Conservation (phyloP, 2,329 filamentous ascomycete genomes). For the Pleurostoma richardsiae region DNA sequence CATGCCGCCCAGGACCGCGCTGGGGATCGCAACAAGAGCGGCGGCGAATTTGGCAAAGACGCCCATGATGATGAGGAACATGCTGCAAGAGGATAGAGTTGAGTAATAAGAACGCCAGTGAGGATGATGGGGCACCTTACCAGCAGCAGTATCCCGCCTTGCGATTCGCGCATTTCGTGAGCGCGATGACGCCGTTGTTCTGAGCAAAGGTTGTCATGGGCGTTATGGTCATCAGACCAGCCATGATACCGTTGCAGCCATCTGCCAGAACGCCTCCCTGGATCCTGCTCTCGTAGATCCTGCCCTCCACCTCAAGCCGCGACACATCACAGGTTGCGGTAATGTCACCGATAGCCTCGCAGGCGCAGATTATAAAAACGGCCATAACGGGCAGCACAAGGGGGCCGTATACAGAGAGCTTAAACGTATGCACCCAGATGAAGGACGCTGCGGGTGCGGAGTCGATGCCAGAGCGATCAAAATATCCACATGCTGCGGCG, state of each 20-base stretch:
- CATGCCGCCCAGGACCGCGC: slow-evolving; percentile 63
- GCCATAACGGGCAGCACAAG: slow-evolving; percentile 68
- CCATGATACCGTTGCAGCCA: slow-evolving; percentile 69
- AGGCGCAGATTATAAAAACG: slow-evolving; percentile 68
- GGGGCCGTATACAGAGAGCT: slow-evolving; percentile 65
- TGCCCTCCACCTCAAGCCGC: slow-evolving; percentile 66
- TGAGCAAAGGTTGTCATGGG: slow-evolving; percentile 79
- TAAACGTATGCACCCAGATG: slow-evolving; percentile 76
- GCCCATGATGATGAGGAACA: slow-evolving; percentile 76
- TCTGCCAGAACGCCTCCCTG: slow-evolving; percentile 77
- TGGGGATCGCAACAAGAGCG: slow-evolving; percentile 70
- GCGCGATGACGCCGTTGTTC: slow-evolving; percentile 79
- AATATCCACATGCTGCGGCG: slow-evolving; percentile 72
- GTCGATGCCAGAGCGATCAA: slow-evolving; percentile 67
- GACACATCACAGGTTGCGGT: slow-evolving; percentile 80
- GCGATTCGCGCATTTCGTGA: slow-evolving; percentile 77
- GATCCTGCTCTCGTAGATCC: slow-evolving; percentile 68
- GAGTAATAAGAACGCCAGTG: slow-evolving; percentile 1
- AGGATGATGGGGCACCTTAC: slow-evolving; percentile 13
- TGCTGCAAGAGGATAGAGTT: slow-evolving; percentile 23
- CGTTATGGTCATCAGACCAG: slow-evolving; percentile 72
- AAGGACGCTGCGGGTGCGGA: slow-evolving; percentile 67
- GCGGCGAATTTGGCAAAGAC: slow-evolving; percentile 81
- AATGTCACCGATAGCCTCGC: slow-evolving; percentile 76
- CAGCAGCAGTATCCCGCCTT: slow-evolving; percentile 75